Conservation (phyloP, 495 filamentous ascomycete genomes). For the Penicillium alfredii region DNA sequence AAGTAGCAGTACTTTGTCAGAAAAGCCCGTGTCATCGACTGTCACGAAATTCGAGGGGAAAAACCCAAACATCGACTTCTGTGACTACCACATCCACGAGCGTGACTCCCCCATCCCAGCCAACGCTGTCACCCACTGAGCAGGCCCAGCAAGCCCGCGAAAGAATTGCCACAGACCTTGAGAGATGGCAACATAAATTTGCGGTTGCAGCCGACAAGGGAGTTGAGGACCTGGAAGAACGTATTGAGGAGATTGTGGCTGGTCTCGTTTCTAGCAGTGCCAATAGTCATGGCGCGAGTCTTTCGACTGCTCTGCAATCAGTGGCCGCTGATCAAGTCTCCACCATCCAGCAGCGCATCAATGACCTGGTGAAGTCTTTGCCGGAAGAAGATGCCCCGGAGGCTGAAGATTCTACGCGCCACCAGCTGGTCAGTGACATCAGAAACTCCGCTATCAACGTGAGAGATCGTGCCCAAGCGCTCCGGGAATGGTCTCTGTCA, state of each 20-base stretch:
- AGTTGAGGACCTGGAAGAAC: constrained; percentile 58
- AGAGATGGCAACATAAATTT: constrained; percentile 80
- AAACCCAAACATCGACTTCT: constrained; percentile 15
- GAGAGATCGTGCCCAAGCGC: constrained; percentile 71
- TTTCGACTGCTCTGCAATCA: constrained; percentile 63
- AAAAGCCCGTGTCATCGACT: constrained; percentile 24
- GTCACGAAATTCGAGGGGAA: constrained; percentile 15
- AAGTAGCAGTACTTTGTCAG: constrained; percentile 21
- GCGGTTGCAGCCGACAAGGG: constrained; percentile 75
- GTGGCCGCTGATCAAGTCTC: constrained; percentile 55
- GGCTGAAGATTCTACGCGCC: constrained; percentile 51
- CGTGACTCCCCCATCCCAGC: constrained; percentile 17
- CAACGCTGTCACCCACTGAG: constrained; percentile 34
- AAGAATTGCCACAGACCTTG: constrained; percentile 70
- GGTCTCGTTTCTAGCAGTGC: constrained; percentile 61
- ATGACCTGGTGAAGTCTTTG: constrained; percentile 50
- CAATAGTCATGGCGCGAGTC: constrained; percentile 58
- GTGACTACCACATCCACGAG: constrained; percentile 17
- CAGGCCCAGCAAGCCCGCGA: constrained; percentile 52
- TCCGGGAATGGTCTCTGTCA: constrained; percentile 70
- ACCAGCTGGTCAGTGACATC: constrained; percentile 58
- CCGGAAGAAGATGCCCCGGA: constrained; percentile 48
- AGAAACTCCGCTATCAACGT: constrained; percentile 69
- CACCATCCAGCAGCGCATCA: constrained; percentile 61
- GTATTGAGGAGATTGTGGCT: constrained; percentile 72